Percentiles rank a stretch among this genome's conserved stretches.
These are phyloP conservation scores for Sarcocystis neurona DNA, from an alignment of 169 alveolate species.

Conservation along the genomic window DNA sequence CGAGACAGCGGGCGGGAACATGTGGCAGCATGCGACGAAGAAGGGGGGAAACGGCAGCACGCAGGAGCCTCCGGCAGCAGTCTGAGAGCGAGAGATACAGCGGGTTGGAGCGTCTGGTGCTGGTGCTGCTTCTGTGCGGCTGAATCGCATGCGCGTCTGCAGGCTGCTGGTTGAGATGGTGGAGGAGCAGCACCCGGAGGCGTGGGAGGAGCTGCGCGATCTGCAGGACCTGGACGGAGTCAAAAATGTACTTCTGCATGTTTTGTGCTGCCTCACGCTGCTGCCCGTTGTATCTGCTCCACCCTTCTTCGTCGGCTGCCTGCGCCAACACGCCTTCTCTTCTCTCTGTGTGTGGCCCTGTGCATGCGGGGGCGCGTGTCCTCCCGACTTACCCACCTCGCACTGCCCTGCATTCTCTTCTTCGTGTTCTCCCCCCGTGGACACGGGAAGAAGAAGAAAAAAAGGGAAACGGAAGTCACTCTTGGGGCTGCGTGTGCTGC, in stretches of 20 bases:
- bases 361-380: not conserved
- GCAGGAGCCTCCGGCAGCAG: no score
- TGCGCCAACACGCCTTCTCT: not conserved
- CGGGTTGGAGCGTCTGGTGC: no score
- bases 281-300: not conserved
- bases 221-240: slow-evolving; percentile 33
- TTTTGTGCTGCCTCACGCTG: not conserved
- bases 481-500: no score
- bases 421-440: not conserved
- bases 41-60: not conserved
- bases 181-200: slow-evolving; percentile 18
- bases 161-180: slow-evolving; percentile 32
- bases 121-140: not conserved
- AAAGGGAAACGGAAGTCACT: no score
- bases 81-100: not conserved
- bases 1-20: not conserved
- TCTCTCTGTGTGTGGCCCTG: not conserved
- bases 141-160: not conserved
- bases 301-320: not conserved
- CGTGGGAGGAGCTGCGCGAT: slow-evolving; percentile 2
- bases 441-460: no score
- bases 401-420: not conserved
- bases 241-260: not conserved
- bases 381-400: not conserved
- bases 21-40: no score